phyloP scores from a whole-genome alignment of 2,329 filamentous ascomycete species.

The Fusarium floridanum region DNA sequence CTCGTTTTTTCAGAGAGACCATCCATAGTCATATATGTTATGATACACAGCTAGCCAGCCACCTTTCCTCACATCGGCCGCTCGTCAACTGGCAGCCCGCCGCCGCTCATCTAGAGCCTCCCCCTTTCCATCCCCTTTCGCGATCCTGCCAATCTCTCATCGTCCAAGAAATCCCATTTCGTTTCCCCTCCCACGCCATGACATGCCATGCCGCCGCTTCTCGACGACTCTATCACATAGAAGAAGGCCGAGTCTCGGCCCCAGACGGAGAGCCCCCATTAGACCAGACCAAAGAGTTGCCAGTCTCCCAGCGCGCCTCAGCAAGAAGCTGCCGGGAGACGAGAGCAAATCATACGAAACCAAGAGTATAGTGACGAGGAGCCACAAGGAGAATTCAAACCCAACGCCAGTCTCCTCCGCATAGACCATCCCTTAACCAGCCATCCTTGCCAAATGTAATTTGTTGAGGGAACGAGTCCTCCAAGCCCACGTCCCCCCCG shows the following conservation, averaged over 20 bases:
- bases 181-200: constrained; percentile 4
- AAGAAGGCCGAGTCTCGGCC: constrained; percentile 32
- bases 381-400: constrained; percentile 37
- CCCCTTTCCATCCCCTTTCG: background rate
- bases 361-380: constrained; percentile 32
- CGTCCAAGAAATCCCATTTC: constrained; percentile 5
- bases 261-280: constrained; percentile 38
- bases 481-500: constrained; percentile 23
- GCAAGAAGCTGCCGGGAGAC: background rate
- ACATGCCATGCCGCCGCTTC: constrained; percentile 32
- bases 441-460: constrained; percentile 39
- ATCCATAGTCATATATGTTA: constrained; percentile 39
- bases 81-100: constrained; percentile 30
- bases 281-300: constrained; percentile 35
- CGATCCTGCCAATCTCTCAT: constrained; percentile 46
- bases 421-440: constrained; percentile 31
- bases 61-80: constrained; percentile 8
- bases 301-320: constrained; percentile 9
- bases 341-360: constrained; percentile 21
- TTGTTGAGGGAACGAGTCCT: constrained; percentile 30
- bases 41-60: constrained; percentile 34
- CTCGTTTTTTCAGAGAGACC: constrained; percentile 26
- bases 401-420: constrained; percentile 43
- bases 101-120: background rate
- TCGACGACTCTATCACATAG: constrained; percentile 41